Evolutionary conservation across 306 rosid species (phyloP).

Genomic region (Medicago ruthenica): DNA sequence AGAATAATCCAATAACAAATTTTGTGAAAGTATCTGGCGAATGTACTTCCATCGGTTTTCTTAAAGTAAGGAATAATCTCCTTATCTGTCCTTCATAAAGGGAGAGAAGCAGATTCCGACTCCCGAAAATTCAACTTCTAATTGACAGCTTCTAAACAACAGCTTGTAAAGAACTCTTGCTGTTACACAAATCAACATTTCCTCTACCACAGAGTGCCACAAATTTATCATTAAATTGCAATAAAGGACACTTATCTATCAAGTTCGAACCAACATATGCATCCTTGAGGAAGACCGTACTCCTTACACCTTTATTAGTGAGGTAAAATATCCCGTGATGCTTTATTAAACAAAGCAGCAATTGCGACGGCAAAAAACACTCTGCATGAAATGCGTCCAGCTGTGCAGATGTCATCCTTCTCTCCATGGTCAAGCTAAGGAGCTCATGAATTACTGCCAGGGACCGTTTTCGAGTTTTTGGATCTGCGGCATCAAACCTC

Average conservation of each 20-base stretch:
- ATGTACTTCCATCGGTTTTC: slow-evolving; percentile 18
- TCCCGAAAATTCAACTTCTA: slow-evolving; percentile 46
- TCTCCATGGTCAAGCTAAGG: slow-evolving; percentile 80
- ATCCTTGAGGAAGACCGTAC: slow-evolving; percentile 76
- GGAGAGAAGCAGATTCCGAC: slow-evolving; percentile 20
- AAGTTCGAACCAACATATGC: slow-evolving; percentile 66
- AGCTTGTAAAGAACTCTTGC: slow-evolving; percentile 48
- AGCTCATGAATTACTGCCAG: slow-evolving; percentile 89
- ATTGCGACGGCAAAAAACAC: slow-evolving; percentile 74
- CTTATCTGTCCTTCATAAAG: not conserved
- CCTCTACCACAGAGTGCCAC: slow-evolving; percentile 65
- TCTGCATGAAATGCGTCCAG: slow-evolving; percentile 76
- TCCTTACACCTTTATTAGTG: slow-evolving; percentile 86
- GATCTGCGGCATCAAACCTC: slow-evolving; percentile 70
- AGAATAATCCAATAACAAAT: slow-evolving; percentile 4
- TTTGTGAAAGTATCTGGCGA: slow-evolving; percentile 3
- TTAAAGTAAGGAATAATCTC: not conserved
- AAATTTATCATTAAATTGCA: slow-evolving; percentile 56
- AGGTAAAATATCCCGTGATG: slow-evolving; percentile 90
- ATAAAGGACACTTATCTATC: slow-evolving; percentile 63
- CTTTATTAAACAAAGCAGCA: slow-evolving; percentile 75
- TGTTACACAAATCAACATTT: slow-evolving; percentile 48
- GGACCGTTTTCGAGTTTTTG: slow-evolving; percentile 71
- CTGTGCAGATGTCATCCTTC: slow-evolving; percentile 81
- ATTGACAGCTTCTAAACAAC: slow-evolving; percentile 23